Evolutionary conservation across 805 yeast species (phyloP).

Genomic region (Myxozyma neotropica): DNA sequence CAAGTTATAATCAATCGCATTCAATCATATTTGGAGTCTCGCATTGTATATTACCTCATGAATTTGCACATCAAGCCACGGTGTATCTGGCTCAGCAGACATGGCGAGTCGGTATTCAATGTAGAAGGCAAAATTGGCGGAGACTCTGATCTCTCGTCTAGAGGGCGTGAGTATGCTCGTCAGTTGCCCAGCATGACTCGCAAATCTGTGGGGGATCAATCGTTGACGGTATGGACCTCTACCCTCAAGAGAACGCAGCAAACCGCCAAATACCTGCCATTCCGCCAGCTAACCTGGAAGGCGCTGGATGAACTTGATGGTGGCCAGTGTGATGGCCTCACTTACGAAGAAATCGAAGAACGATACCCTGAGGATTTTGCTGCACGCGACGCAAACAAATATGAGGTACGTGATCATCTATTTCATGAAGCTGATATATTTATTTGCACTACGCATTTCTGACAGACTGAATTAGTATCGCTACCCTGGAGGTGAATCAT

Average conservation of each 20-base stretch:
- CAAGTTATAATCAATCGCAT: slow-evolving; percentile 87
- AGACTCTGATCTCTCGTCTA: slow-evolving; percentile 78
- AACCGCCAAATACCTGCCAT: slow-evolving; percentile 81
- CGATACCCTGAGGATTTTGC: slow-evolving; percentile 91
- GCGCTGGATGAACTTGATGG: slow-evolving; percentile 97
- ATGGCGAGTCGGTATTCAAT: slow-evolving; percentile 92
- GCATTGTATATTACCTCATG: slow-evolving; percentile 95
- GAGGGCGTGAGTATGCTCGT: slow-evolving; percentile 82
- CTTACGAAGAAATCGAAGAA: slow-evolving; percentile 87
- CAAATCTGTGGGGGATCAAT: slow-evolving; percentile 55
- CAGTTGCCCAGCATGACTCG: slow-evolving; percentile 77
- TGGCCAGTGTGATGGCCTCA: slow-evolving; percentile 96
- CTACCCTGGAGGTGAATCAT: slow-evolving; percentile 96
- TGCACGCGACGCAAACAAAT: slow-evolving; percentile 94
- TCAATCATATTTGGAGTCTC: slow-evolving; percentile 83
- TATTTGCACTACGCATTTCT: not conserved
- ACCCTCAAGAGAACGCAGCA: slow-evolving; percentile 89
- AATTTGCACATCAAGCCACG: slow-evolving; percentile 92
- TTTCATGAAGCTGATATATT: slow-evolving; percentile 4
- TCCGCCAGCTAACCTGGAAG: slow-evolving; percentile 88
- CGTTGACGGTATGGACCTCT: slow-evolving; percentile 93
- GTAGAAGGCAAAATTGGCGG: slow-evolving; percentile 96
- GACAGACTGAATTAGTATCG: slow-evolving; percentile 54
- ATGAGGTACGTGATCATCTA: slow-evolving; percentile 49
- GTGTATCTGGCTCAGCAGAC: slow-evolving; percentile 90